Conservation (phyloP, 352 stramenopile species). For the Pythium volutum region DNA sequence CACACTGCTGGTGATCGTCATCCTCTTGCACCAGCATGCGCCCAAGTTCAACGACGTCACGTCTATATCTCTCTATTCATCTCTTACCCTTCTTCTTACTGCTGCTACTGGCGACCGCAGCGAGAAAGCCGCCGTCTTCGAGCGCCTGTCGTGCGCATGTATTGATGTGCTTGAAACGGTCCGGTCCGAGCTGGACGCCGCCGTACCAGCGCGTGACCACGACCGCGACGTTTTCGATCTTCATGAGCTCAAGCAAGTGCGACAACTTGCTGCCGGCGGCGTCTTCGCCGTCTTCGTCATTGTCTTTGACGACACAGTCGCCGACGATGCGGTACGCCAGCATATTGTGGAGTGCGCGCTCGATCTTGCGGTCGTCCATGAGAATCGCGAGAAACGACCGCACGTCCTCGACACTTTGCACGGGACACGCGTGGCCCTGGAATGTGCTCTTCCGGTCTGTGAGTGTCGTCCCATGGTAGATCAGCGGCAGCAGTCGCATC, state of each 20-base stretch:
- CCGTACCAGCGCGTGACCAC: constrained; percentile 86
- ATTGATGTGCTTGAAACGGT: constrained; percentile 87
- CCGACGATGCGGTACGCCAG: constrained; percentile 81
- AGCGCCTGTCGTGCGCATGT: constrained; percentile 65
- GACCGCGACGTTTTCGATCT: constrained; percentile 77
- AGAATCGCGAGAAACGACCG: constrained; percentile 74
- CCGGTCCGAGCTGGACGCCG: constrained; percentile 77
- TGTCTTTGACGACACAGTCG: constrained; percentile 75
- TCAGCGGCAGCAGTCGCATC: constrained; percentile 43
- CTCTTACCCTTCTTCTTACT: constrained; percentile 42
- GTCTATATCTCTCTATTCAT: neutral
- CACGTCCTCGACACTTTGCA: constrained; percentile 70
- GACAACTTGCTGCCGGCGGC: constrained; percentile 80
- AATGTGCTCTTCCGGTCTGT: constrained; percentile 87
- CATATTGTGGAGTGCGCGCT: constrained; percentile 87
- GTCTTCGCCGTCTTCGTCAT: constrained; percentile 85
- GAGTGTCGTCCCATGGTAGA: constrained; percentile 66
- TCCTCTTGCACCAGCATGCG: too few species aligned
- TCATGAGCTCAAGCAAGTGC: constrained; percentile 75
- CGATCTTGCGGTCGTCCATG: constrained; percentile 81
- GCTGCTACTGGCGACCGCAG: neutral
- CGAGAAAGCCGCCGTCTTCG: constrained; percentile 67
- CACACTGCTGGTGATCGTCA: too few species aligned
- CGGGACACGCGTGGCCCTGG: constrained; percentile 57
- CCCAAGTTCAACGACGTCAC: too few species aligned